A percentile compares a stretch with the other conserved stretches of the same genome.
phyloP scores from a whole-genome alignment of 345 rosid species.

The Brassica carinata region DNA sequence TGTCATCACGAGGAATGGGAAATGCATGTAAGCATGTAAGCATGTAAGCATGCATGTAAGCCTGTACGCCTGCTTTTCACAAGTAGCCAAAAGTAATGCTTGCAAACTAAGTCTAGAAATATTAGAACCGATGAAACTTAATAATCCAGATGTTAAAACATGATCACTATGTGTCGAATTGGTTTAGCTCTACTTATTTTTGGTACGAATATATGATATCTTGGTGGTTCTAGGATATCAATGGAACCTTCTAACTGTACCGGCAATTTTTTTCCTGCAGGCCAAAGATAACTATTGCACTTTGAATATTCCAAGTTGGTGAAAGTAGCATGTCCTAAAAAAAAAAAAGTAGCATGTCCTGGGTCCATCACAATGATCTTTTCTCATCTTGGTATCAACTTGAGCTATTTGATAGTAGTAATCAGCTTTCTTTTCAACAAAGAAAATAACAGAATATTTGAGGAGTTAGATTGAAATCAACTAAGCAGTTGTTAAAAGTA shows the following conservation, averaged over 20 bases:
- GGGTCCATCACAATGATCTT: slow-evolving; percentile 37
- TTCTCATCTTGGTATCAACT: slow-evolving; percentile 39
- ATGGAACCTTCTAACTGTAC: slow-evolving; percentile 18
- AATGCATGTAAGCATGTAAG: not conserved
- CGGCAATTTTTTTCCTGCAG: not conserved
- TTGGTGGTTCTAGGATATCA: not conserved
- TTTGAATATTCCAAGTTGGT: slow-evolving; percentile 38
- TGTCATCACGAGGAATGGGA: not conserved
- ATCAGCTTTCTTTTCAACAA: slow-evolving; percentile 28
- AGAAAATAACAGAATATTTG: slow-evolving; percentile 12
- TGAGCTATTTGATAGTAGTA: slow-evolving; percentile 24
- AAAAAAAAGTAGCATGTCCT: slow-evolving; percentile 16
- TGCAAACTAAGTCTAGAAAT: not conserved
- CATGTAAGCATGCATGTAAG: not conserved
- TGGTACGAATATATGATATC: not conserved
- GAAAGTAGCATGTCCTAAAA: slow-evolving; percentile 22
- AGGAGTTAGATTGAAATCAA: slow-evolving; percentile 22
- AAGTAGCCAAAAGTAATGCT: slow-evolving; percentile 1
- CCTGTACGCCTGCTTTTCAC: not conserved
- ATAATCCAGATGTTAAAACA: not conserved
- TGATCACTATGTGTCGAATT: not conserved
- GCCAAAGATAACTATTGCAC: not conserved
- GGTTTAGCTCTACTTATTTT: not conserved
- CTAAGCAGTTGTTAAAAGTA: slow-evolving; percentile 27
- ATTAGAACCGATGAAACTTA: not conserved